Evolutionary conservation across 768 basidiomycete genomes (phyloP).

Genomic region (Mycena vulgaris): DNA sequence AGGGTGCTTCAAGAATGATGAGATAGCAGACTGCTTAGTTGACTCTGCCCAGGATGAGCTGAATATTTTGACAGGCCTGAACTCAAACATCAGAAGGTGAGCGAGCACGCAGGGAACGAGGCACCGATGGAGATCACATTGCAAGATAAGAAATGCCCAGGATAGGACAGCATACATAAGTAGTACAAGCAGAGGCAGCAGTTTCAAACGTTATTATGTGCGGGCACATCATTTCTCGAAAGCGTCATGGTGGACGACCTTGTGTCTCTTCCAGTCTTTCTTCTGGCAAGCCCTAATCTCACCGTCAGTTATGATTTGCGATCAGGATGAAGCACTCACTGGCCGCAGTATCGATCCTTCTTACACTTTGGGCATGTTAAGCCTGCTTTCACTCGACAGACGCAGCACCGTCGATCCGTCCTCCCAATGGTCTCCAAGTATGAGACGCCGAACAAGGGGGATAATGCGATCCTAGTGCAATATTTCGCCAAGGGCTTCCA

Average conservation of each 20-base stretch:
- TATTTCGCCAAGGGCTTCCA: constrained; percentile 61
- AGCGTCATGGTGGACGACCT: constrained; percentile 24
- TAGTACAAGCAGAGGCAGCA: no score
- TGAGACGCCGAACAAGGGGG: constrained; percentile 62
- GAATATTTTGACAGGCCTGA: neutral
- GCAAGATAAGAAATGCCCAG: neutral
- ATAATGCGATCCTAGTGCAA: constrained; percentile 66
- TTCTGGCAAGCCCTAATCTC: constrained; percentile 50
- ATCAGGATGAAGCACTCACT: constrained; percentile 11
- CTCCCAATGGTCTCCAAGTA: constrained; percentile 56
- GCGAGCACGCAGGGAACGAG: constrained; percentile 1
- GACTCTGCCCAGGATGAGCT: neutral
- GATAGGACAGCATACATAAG: neutral
- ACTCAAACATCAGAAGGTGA: constrained; percentile 6
- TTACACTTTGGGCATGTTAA: constrained; percentile 29
- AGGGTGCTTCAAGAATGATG: no score
- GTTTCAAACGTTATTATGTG: no score
- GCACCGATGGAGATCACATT: constrained; percentile 1
- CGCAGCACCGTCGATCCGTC: constrained; percentile 42
- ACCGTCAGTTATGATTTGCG: constrained; percentile 6
- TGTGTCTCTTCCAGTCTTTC: constrained; percentile 55
- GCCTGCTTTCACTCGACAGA: constrained; percentile 44
- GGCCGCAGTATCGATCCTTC: constrained; percentile 51
- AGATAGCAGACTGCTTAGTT: neutral
- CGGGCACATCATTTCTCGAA: constrained; percentile 15